Evolutionary conservation across 2,329 filamentous ascomycete species (phyloP).

Genomic region (Dothidotthia symphoricarpi): DNA sequence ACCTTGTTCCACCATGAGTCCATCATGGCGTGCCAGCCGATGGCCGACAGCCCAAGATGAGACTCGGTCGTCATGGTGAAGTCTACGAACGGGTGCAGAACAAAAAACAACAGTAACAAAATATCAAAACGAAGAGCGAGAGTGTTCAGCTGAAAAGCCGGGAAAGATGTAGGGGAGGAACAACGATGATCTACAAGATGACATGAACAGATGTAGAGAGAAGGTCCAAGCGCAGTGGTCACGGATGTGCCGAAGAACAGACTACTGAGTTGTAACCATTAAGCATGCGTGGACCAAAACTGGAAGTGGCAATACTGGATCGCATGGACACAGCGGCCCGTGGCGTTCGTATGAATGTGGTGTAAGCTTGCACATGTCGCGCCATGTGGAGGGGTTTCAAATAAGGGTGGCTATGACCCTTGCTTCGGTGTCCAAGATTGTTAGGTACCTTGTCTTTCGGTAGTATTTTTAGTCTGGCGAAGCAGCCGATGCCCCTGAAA

Average conservation of each 20-base stretch:
- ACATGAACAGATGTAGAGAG: neutral
- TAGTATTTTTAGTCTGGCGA: too few relatives aligned
- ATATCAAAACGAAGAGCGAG: neutral
- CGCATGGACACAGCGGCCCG: too few relatives aligned
- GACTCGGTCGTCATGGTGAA: slow-evolving; percentile 1
- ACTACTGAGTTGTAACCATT: neutral
- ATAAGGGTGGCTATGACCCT: too few relatives aligned
- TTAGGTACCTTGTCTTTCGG: too few relatives aligned
- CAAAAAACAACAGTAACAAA: neutral
- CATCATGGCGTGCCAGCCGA: slow-evolving; percentile 5
- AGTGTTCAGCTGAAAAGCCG: neutral
- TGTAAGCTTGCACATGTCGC: too few relatives aligned
- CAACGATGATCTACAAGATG: neutral
- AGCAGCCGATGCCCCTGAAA: too few relatives aligned
- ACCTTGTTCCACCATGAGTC: slow-evolving; percentile 6
- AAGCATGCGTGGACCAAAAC: neutral
- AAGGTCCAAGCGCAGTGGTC: neutral
- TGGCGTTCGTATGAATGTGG: too few relatives aligned
- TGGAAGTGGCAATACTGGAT: neutral
- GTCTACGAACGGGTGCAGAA: neutral
- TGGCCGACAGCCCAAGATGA: slow-evolving; percentile 4
- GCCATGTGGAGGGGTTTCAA: too few relatives aligned
- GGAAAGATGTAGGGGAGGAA: neutral
- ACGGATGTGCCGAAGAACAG: neutral
- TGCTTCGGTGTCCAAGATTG: too few relatives aligned